phyloP scores from a whole-genome alignment of 108 stramenopile genomes.

The Parietichytrium sp. region DNA sequence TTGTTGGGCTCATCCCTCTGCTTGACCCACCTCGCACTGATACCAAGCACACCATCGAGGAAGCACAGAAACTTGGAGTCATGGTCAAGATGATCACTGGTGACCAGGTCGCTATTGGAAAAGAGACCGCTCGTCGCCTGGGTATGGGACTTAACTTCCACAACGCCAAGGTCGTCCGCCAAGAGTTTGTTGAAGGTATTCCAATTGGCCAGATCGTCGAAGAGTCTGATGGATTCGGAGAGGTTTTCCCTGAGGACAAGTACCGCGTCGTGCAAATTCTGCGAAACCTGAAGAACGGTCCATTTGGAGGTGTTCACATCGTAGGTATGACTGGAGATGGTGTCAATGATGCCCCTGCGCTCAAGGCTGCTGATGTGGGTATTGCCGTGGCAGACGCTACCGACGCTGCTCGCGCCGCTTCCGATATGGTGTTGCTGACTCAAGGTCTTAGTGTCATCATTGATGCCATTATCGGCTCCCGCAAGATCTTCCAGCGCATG shows the following conservation, averaged over 20 bases:
- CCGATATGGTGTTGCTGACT: slow-evolving; percentile 77
- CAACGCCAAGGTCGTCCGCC: slow-evolving; percentile 56
- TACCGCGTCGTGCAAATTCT: slow-evolving; percentile 69
- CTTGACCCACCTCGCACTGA: slow-evolving; percentile 77
- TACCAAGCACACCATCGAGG: slow-evolving; percentile 70
- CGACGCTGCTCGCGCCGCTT: slow-evolving; percentile 83
- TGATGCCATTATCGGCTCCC: slow-evolving; percentile 70
- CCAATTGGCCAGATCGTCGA: slow-evolving; percentile 61
- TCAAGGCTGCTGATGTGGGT: slow-evolving; percentile 74
- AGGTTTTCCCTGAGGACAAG: slow-evolving; percentile 75
- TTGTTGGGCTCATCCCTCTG: slow-evolving; percentile 78
- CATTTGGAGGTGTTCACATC: slow-evolving; percentile 58
- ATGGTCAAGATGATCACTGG: slow-evolving; percentile 83
- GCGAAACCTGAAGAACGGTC: slow-evolving; percentile 52
- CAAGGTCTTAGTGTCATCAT: slow-evolving; percentile 75
- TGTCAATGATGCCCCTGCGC: slow-evolving; percentile 83
- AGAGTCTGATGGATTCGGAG: slow-evolving; percentile 73
- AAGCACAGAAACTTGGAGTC: slow-evolving; percentile 68
- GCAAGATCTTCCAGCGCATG: slow-evolving; percentile 55
- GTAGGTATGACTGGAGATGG: slow-evolving; percentile 88
- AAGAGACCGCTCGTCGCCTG: slow-evolving; percentile 60
- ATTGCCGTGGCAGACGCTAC: slow-evolving; percentile 80
- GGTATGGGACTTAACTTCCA: slow-evolving; percentile 62
- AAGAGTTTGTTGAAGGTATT: slow-evolving; percentile 42
- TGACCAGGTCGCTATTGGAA: slow-evolving; percentile 62